Conservation (phyloP, 192 early-diverging fungal species). For the Coemansia sp. region DNA sequence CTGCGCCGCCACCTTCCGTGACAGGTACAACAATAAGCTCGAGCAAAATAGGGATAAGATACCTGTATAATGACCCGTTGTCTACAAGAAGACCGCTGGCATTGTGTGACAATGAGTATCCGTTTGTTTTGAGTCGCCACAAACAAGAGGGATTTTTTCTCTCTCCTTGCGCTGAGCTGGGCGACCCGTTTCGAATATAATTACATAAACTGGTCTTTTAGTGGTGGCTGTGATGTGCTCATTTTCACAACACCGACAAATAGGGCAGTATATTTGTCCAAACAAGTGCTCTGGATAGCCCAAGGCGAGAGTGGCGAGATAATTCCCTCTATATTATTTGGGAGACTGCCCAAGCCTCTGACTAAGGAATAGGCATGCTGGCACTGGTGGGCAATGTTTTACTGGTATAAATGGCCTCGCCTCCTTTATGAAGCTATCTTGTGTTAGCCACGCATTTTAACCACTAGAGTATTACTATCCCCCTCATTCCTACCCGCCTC, state of each 20-base stretch:
- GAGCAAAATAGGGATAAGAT: not conserved
- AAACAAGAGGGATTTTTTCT: not conserved
- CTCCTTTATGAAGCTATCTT: not conserved
- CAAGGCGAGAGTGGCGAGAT: not conserved
- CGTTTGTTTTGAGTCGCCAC: not conserved
- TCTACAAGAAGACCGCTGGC: not conserved
- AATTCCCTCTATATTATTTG: not conserved
- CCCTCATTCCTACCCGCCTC: not conserved
- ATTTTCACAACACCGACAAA: not conserved
- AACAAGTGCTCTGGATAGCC: not conserved
- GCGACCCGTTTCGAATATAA: not conserved
- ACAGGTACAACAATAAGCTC: not conserved
- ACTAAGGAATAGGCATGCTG: not conserved
- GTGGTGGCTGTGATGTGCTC: not conserved
- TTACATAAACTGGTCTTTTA: not conserved
- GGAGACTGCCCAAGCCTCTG: not conserved
- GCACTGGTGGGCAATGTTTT: not conserved
- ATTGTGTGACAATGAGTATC: not conserved
- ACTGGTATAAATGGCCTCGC: not conserved
- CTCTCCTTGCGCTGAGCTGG: not conserved
- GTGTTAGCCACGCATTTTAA: not conserved
- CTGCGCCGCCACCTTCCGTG: no score
- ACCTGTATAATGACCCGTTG: not conserved
- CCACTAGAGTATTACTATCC: not conserved
- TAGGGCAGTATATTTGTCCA: not conserved